These are phyloP conservation scores for Chaetomium fimeti DNA, from an alignment of 495 filamentous ascomycete species.

Conservation along the genomic window DNA sequence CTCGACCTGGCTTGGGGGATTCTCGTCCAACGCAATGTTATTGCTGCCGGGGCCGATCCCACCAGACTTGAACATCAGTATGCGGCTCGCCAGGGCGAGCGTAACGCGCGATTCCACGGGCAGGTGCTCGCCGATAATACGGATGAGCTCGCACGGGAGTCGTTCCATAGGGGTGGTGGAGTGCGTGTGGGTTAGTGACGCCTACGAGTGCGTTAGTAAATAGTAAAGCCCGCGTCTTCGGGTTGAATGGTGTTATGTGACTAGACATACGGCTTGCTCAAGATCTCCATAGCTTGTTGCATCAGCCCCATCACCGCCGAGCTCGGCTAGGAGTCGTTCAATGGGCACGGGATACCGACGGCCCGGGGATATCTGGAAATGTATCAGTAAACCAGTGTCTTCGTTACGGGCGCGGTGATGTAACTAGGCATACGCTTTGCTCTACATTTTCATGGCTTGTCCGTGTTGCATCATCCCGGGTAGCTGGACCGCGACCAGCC, in stretches of 20 bases:
- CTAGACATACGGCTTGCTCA: no score
- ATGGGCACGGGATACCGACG: background rate
- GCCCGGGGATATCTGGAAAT: no score
- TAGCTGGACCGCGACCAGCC: background rate
- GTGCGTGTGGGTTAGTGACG: no score
- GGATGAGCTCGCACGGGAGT: background rate
- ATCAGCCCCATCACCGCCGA: background rate
- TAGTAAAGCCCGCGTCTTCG: no score
- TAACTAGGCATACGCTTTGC: no score
- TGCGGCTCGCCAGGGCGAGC: background rate
- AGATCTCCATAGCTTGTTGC: no score
- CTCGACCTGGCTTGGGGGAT: background rate
- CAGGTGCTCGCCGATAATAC: background rate
- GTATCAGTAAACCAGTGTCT: background rate
- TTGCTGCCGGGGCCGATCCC: background rate
- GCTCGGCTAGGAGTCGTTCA: background rate
- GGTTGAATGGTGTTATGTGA: no score
- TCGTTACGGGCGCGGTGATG: background rate
- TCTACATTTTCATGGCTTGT: background rate
- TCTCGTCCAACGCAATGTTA: background rate
- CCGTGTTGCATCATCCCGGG: background rate
- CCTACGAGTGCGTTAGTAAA: background rate
- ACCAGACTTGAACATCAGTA: background rate
- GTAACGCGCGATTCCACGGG: background rate
- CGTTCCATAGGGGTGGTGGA: background rate